Evolutionary conservation across 495 filamentous ascomycete species (phyloP), one percentile per base, ranked within the genome.

Genomic region (Aspergillus heteromorphus): DNA sequence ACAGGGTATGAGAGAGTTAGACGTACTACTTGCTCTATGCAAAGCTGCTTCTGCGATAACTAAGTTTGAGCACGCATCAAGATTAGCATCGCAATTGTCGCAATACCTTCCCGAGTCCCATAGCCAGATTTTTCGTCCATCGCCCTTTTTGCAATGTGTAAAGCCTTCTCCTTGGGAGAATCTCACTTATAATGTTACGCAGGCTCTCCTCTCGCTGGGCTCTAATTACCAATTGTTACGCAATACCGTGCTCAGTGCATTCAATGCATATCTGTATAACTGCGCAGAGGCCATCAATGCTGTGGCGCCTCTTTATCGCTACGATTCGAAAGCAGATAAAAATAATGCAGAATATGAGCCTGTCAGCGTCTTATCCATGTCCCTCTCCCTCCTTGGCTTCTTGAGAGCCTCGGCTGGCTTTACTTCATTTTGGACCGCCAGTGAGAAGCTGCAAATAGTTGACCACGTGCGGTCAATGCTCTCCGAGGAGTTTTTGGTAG

Each of bases 151-250:
- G 53, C 85, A 83, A 34, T 84, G 80, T 55, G 82, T 96, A 57
- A 83, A 88, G 58, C 89, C 91, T 10, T 96, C 92, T 2, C 95
- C 93, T 13, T 93, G 89, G 82, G 93, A 97, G 71, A 77, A 83
- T 1, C 78, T 97, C 25, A 86, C 88, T n/a, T 84, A 80, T 54
- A 82, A 86, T 55, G 77, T 97, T 42, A 85, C 89, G 1, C 79
- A 77, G 0, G 92, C 91, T 6, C 68, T 96, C n/a, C 78, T 97
- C 31, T 82, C 83, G 1, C 66, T 97, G 31, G 92, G 90, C 0
- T 72, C 82, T 17, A 83, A 83, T 47, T 86, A 89, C 65, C 73
- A 78, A 30, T 74, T 75, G 2, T 72, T 97, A 16, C 84, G 84
- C 27, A 74, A 85, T 38, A 66, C 69, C 1, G 81, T 87, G 2